Conservation (phyloP, 75 land plant genomes). For the Pinus tabuliformis region DNA sequence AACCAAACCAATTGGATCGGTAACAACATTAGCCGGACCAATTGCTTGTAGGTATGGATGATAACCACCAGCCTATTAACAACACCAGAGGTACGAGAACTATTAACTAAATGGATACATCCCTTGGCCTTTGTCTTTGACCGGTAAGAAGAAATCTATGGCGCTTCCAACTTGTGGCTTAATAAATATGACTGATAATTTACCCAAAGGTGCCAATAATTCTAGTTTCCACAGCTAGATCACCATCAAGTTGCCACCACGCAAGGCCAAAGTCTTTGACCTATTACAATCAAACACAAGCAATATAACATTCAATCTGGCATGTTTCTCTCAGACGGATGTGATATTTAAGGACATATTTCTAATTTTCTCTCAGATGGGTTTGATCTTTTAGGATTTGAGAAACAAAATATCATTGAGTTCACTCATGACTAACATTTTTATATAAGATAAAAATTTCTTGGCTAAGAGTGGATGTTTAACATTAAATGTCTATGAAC, state of each 20-base stretch:
- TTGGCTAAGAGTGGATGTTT: not conserved
- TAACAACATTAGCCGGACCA: too few species aligned
- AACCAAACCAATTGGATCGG: too few species aligned
- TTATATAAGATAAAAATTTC: not conserved
- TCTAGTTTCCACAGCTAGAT: slow-evolving; percentile 76
- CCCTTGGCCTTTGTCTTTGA: too few species aligned
- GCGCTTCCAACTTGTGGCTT: not conserved
- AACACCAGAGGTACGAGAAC: too few species aligned
- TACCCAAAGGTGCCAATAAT: slow-evolving; percentile 96
- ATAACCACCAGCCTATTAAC: too few species aligned
- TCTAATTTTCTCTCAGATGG: too few species aligned
- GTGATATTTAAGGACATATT: not conserved
- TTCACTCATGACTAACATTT: not conserved
- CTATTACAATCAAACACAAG: slow-evolving; percentile 18
- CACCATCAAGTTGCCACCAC: slow-evolving; percentile 90
- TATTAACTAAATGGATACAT: too few species aligned
- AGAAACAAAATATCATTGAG: too few species aligned
- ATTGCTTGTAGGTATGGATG: too few species aligned
- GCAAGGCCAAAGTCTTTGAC: slow-evolving; percentile 99
- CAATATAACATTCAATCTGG: not conserved
- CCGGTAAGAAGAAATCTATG: too few species aligned
- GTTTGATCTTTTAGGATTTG: too few species aligned
- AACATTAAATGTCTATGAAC: not conserved
- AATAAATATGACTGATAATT: not conserved
- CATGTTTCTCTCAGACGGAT: not conserved